A percentile compares a stretch with the other conserved stretches of the same genome.
Evolutionary conservation across 2,329 filamentous ascomycete genomes (phyloP).

Genomic region (Drechslerella stenobrocha): DNA sequence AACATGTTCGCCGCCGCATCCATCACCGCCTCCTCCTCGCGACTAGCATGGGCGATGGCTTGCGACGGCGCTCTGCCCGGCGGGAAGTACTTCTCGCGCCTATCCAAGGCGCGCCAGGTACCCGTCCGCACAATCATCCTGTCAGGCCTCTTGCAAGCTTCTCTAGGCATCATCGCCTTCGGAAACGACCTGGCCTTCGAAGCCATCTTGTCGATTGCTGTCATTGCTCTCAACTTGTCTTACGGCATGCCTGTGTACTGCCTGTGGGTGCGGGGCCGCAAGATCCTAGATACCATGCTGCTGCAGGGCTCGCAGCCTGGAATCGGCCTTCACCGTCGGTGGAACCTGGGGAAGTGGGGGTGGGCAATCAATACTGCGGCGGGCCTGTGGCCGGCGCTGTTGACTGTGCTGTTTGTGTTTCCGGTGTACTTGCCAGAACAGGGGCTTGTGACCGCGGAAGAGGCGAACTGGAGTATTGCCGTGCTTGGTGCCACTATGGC

Average conservation of each 20-base stretch:
- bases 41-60: constrained; percentile 47
- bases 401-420: constrained; percentile 42
- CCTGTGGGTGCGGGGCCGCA: constrained; percentile 32
- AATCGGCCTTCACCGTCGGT: constrained; percentile 34
- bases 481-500: constrained; percentile 35
- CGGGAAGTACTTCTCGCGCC: constrained; percentile 28
- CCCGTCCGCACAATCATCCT: constrained; percentile 40
- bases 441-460: constrained; percentile 34
- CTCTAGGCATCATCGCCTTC: constrained; percentile 36
- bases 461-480: constrained; percentile 45
- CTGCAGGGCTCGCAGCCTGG: constrained; percentile 24
- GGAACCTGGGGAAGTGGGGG: constrained; percentile 41
- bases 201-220: constrained; percentile 40
- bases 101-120: constrained; percentile 32
- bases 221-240: constrained; percentile 44
- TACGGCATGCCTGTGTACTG: constrained; percentile 43
- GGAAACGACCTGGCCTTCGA: constrained; percentile 48
- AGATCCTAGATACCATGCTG: constrained; percentile 31
- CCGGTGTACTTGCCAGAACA: constrained; percentile 38
- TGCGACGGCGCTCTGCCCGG: constrained; percentile 42
- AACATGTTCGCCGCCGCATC: constrained; percentile 47
- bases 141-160: constrained; percentile 30
- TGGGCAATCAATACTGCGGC: constrained; percentile 39
- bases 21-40: constrained; percentile 43
- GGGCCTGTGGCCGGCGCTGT: constrained; percentile 40